These are phyloP conservation scores for Beauveria bassiana DNA, from an alignment of 2,329 filamentous ascomycete genomes.

Conservation along the genomic window DNA sequence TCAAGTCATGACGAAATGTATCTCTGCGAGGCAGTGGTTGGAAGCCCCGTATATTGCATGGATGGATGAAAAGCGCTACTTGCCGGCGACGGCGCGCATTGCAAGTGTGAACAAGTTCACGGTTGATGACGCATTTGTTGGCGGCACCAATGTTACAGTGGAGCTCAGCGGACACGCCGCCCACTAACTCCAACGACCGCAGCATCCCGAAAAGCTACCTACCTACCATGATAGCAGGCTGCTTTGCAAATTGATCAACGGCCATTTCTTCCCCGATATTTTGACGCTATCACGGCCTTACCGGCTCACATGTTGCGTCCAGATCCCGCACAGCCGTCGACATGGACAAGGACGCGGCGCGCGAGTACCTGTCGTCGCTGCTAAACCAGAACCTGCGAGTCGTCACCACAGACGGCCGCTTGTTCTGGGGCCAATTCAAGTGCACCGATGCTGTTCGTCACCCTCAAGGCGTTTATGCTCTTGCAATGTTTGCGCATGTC, in stretches of 20 bases:
- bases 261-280: not conserved
- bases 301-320: not conserved
- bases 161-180: not conserved
- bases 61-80: not conserved
- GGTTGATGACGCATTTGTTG: slow-evolving; percentile 9
- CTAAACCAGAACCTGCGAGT: slow-evolving; percentile 74
- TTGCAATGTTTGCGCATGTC: not conserved
- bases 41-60: not conserved
- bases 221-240: not conserved
- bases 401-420: slow-evolving; percentile 71
- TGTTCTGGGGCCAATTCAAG: slow-evolving; percentile 87
- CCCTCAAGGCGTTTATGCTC: not conserved
- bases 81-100: not conserved
- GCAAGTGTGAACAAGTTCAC: slow-evolving; percentile 11
- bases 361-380: slow-evolving; percentile 53
- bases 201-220: not conserved
- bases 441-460: slow-evolving; percentile 78
- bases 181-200: not conserved
- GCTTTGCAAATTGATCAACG: not conserved
- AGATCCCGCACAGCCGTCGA: not conserved
- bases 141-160: slow-evolving; percentile 3
- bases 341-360: slow-evolving; percentile 46
- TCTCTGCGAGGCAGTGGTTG: not conserved
- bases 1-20: not conserved
- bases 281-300: not conserved